Conservation (phyloP, 2,329 filamentous ascomycete species). For the Pestalotiopsis sp. region DNA sequence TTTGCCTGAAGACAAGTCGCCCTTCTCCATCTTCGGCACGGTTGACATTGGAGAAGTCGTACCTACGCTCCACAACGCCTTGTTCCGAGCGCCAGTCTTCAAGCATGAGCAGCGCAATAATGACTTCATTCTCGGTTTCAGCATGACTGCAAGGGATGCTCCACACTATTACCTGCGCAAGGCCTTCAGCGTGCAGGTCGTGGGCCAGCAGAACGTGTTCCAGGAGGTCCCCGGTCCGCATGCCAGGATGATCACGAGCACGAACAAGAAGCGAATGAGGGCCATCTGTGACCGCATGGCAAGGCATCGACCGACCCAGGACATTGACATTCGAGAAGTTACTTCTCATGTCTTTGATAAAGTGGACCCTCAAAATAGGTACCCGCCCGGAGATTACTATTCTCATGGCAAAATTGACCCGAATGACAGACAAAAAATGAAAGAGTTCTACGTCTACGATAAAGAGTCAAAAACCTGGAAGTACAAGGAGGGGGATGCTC, state of each 20-base stretch:
- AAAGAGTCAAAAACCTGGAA: conserved; percentile 89
- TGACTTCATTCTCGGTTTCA: conserved; percentile 87
- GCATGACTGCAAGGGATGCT: conserved; percentile 76
- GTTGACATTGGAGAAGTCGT: conserved; percentile 90
- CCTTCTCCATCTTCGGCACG: conserved; percentile 92
- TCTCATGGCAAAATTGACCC: conserved; percentile 8
- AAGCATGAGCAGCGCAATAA: conserved; percentile 76
- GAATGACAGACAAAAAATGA: conserved; percentile 72
- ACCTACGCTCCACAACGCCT: conserved; percentile 88
- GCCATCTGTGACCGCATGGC: conserved; percentile 94
- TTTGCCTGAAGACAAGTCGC: conserved; percentile 91
- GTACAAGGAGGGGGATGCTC: conserved; percentile 69
- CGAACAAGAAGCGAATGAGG: conserved; percentile 94
- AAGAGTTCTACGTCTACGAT: conserved; percentile 92
- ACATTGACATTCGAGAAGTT: conserved; percentile 78
- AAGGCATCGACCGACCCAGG: conserved; percentile 69
- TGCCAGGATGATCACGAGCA: conserved; percentile 92
- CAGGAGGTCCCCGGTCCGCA: conserved; percentile 93
- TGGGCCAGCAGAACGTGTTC: conserved; percentile 90
- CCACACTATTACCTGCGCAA: conserved; percentile 82
- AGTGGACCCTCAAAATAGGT: conserved; percentile 82
- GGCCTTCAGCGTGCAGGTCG: conserved; percentile 87
- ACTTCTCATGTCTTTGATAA: conserved; percentile 92
- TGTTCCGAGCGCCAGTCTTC: conserved; percentile 95
- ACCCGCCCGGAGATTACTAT: conserved; percentile 6